A percentile compares a stretch with the other conserved stretches of the same genome.
Evolutionary conservation across 495 filamentous ascomycete species (phyloP).

Genomic region (Daldinia vernicosa): DNA sequence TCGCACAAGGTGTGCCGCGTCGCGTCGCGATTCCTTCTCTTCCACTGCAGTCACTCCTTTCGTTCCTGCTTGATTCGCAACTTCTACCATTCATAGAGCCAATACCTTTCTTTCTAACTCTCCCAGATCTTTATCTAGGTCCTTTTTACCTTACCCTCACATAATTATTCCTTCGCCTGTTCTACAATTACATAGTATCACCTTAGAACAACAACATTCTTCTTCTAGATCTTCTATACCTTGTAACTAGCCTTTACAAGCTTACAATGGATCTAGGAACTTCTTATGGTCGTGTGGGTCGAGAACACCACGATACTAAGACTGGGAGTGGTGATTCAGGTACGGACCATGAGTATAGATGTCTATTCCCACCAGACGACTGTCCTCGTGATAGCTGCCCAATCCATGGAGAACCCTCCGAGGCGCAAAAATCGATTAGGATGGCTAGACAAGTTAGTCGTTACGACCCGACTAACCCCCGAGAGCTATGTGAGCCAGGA

Average conservation of each 20-base stretch:
- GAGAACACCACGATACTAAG: background rate
- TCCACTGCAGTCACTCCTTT: background rate
- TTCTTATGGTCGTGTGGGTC: background rate
- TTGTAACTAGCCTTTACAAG: too few relatives aligned
- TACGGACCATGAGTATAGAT: background rate
- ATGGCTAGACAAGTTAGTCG: background rate
- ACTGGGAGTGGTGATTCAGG: background rate
- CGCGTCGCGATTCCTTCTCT: background rate
- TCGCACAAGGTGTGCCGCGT: background rate
- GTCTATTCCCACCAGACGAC: background rate
- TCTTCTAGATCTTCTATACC: too few relatives aligned
- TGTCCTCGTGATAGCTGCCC: background rate
- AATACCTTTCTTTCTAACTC: too few relatives aligned
- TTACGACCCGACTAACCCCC: conserved; percentile 7
- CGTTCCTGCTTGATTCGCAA: background rate
- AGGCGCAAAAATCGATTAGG: background rate
- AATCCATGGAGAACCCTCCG: background rate
- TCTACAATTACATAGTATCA: too few relatives aligned
- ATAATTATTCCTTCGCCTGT: too few relatives aligned
- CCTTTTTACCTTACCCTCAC: too few relatives aligned
- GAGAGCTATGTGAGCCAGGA: background rate
- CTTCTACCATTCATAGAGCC: background rate
- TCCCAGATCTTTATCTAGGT: too few relatives aligned
- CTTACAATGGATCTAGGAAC: too few relatives aligned
- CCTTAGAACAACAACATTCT: too few relatives aligned